A percentile compares a stretch with the other conserved stretches of the same genome.
phyloP scores from a whole-genome alignment of 2,329 filamentous ascomycete genomes.

The Fusarium xyrophilum region DNA sequence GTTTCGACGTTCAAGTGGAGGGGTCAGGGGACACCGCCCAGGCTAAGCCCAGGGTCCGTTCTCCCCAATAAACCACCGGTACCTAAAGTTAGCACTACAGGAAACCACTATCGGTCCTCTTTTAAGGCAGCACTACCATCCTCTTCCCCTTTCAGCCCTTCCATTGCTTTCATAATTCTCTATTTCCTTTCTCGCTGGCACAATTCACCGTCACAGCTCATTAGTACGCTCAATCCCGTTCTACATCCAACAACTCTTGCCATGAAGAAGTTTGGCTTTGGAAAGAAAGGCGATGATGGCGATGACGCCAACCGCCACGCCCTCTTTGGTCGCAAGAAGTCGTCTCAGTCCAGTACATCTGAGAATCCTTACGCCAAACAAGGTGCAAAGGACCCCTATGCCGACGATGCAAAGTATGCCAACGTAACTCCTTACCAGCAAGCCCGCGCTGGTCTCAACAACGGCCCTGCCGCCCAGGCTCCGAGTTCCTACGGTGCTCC shows the following conservation, averaged over 20 bases:
- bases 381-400: slow-evolving; percentile 60
- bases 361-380: slow-evolving; percentile 67
- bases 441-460: slow-evolving; percentile 48
- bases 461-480: slow-evolving; percentile 44
- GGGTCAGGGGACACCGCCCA: slow-evolving; percentile 30
- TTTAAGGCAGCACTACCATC: slow-evolving; percentile 31
- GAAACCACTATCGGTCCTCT: slow-evolving; percentile 20
- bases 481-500: slow-evolving; percentile 35
- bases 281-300: slow-evolving; percentile 60
- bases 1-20: slow-evolving; percentile 11
- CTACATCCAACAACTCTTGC: neutral
- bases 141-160: slow-evolving; percentile 26
- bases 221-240: neutral
- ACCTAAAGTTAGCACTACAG: slow-evolving; percentile 11
- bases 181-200: neutral
- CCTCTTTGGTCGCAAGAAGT: slow-evolving; percentile 63
- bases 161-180: slow-evolving; percentile 5
- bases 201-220: neutral
- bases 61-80: slow-evolving; percentile 22
- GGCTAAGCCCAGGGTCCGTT: slow-evolving; percentile 36
- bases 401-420: slow-evolving; percentile 55
- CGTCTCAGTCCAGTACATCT: slow-evolving; percentile 52
- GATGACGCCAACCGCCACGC: slow-evolving; percentile 58
- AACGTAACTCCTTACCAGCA: slow-evolving; percentile 56
- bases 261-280: slow-evolving; percentile 69